Percentiles rank a stretch among this genome's conserved stretches.
These are phyloP conservation scores for Viridothelium virens DNA, from an alignment of 495 filamentous ascomycete species.

Conservation along the genomic window DNA sequence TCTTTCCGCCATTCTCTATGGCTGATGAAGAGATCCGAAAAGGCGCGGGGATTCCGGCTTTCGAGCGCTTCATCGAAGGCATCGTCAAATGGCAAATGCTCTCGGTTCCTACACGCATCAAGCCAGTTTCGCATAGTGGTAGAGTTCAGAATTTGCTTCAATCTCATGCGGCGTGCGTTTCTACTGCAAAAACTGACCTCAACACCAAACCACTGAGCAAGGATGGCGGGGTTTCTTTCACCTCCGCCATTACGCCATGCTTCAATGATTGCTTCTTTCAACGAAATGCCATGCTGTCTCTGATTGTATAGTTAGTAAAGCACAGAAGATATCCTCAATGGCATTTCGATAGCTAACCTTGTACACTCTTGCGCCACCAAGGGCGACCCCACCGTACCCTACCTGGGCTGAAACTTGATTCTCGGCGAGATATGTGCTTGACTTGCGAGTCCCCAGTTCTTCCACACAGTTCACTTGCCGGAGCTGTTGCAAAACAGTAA, in stretches of 20 bases:
- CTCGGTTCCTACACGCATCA: slow-evolving; percentile 13
- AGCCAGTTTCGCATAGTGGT: slow-evolving; percentile 19
- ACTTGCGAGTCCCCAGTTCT: slow-evolving; percentile 13
- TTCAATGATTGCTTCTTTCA: slow-evolving; percentile 18
- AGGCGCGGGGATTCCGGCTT: slow-evolving; percentile 12
- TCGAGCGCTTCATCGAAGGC: slow-evolving; percentile 18
- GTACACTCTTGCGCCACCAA: slow-evolving; percentile 16
- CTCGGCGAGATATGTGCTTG: slow-evolving; percentile 11
- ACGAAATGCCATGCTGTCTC: slow-evolving; percentile 13
- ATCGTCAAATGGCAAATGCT: slow-evolving; percentile 1
- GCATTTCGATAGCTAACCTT: background rate
- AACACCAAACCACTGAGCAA: slow-evolving; percentile 18
- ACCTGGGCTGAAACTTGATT: slow-evolving; percentile 9
- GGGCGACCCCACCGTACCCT: slow-evolving; percentile 6
- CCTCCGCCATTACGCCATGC: slow-evolving; percentile 13
- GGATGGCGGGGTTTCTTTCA: slow-evolving; percentile 15
- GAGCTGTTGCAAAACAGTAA: slow-evolving; percentile 9
- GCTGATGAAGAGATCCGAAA: slow-evolving; percentile 15
- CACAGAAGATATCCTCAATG: background rate
- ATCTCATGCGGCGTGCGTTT: slow-evolving; percentile 14
- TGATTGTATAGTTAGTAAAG: background rate
- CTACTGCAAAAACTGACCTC: slow-evolving; percentile 16
- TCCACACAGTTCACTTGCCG: slow-evolving; percentile 14
- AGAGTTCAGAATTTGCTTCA: slow-evolving; percentile 14
- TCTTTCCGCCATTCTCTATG: slow-evolving; percentile 16